A percentile compares a stretch with the other conserved stretches of the same genome.
Evolutionary conservation across 2,329 filamentous ascomycete genomes (phyloP).

Genomic region (Teratosphaeria nubilosa): DNA sequence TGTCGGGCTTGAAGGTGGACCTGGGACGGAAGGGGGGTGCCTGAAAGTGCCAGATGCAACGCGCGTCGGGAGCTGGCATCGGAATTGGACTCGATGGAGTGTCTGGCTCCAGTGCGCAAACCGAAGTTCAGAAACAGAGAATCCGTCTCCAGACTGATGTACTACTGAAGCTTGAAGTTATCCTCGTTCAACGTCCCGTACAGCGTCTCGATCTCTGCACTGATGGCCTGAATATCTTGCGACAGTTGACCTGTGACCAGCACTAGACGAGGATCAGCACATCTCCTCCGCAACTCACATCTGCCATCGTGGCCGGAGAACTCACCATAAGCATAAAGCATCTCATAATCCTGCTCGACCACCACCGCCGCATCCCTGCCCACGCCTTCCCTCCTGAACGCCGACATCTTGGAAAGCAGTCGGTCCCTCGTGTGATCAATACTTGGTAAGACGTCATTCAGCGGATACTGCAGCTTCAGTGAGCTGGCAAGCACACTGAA

Average conservation of each 20-base stretch:
- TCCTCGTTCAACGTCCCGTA: conserved; percentile 55
- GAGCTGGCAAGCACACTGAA: conserved; percentile 78
- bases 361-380: conserved; percentile 31
- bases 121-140: too few relatives aligned
- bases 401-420: conserved; percentile 76
- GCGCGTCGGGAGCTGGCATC: background rate
- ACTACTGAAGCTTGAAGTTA: conserved; percentile 45
- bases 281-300: background rate
- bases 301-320: conserved; percentile 5
- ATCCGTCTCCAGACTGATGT: background rate
- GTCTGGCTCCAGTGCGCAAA: too few relatives aligned
- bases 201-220: conserved; percentile 37
- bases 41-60: background rate
- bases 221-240: conserved; percentile 21
- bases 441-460: conserved; percentile 79
- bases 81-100: too few relatives aligned
- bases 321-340: conserved; percentile 81
- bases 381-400: conserved; percentile 64
- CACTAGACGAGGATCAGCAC: conserved; percentile 28
- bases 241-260: conserved; percentile 48
- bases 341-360: conserved; percentile 73
- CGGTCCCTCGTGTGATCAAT: conserved; percentile 72
- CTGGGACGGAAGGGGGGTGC: background rate
- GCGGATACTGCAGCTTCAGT: conserved; percentile 86
- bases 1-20: background rate